These are phyloP conservation scores for Corylus avellana DNA, from an alignment of 306 rosid genomes.

Conservation along the genomic window DNA sequence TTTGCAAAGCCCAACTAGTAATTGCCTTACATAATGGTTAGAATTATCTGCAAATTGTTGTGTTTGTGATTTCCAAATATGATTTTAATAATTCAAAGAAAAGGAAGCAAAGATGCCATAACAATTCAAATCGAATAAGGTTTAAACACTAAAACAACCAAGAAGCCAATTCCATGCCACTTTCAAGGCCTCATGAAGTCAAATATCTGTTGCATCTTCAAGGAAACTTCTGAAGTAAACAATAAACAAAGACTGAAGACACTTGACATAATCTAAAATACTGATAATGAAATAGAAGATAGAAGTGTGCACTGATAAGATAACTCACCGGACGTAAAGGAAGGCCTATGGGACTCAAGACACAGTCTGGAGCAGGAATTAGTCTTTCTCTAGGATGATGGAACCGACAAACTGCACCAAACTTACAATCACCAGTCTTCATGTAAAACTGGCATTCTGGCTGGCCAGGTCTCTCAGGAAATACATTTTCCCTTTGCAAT, in stretches of 20 bases:
- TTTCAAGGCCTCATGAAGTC: conserved; percentile 9
- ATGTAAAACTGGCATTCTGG: conserved; percentile 98
- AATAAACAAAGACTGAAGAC: conserved; percentile 1
- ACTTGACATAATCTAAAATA: conserved; percentile 8
- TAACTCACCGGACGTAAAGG: conserved; percentile 90
- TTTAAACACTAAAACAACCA: conserved; percentile 7
- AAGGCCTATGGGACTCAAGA: conserved; percentile 89
- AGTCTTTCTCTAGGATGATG: conserved; percentile 92
- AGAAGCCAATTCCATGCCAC: conserved; percentile 9
- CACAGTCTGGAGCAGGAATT: conserved; percentile 90
- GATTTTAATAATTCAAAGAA: not conserved
- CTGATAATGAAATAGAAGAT: conserved; percentile 16
- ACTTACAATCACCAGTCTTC: conserved; percentile 98
- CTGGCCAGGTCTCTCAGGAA: conserved; percentile 97
- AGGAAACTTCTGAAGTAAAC: conserved; percentile 1
- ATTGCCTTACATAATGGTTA: not conserved
- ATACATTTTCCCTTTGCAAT: conserved; percentile 86
- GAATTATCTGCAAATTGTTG: not conserved
- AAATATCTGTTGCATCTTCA: conserved; percentile 10
- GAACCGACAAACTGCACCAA: conserved; percentile 93
- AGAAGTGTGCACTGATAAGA: conserved; percentile 12
- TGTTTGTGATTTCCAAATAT: not conserved
- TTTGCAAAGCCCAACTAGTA: not conserved
- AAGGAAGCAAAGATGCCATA: not conserved
- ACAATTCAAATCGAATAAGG: not conserved